A percentile compares a stretch with the other conserved stretches of the same genome.
These are phyloP conservation scores for Pichia sp. DNA, from an alignment of 1,139 yeast genomes.

Conservation along the genomic window DNA sequence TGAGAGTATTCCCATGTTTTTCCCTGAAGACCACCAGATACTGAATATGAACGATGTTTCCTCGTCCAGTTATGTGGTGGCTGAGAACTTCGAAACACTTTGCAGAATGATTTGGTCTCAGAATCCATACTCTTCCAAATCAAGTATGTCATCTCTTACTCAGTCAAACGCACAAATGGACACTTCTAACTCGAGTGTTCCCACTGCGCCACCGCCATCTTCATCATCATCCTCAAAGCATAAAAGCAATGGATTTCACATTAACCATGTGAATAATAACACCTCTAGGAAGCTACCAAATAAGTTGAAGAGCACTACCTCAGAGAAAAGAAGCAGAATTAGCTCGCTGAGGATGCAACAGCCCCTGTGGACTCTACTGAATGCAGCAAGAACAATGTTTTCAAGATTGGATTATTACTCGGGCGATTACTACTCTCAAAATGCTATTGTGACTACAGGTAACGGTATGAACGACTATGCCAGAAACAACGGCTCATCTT, in stretches of 20 bases:
- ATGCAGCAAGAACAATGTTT: conserved; percentile 52
- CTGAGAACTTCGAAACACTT: conserved; percentile 50
- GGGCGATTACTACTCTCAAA: conserved; percentile 29
- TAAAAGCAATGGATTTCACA: conserved; percentile 1
- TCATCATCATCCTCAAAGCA: neutral
- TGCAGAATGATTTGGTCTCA: conserved; percentile 37
- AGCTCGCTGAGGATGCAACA: conserved; percentile 32
- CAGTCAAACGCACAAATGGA: conserved; percentile 1
- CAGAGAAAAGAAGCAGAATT: conserved; percentile 18
- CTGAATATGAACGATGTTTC: conserved; percentile 25
- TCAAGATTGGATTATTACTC: conserved; percentile 37
- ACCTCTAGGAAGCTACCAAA: neutral
- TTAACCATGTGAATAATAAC: conserved; percentile 11
- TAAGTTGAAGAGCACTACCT: conserved; percentile 2
- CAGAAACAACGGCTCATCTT: conserved; percentile 22
- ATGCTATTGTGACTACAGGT: conserved; percentile 33
- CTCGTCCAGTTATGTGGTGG: conserved; percentile 36
- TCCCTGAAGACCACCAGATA: conserved; percentile 26
- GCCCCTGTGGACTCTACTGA: conserved; percentile 63
- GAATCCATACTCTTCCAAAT: conserved; percentile 6
- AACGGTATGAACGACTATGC: conserved; percentile 27
- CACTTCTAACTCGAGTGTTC: neutral
- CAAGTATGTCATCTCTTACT: conserved; percentile 3
- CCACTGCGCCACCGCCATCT: neutral
- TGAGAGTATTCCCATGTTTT: too few species aligned